Percentiles rank a stretch among this genome's conserved stretches.
Evolutionary conservation across 2,329 filamentous ascomycete species (phyloP).

Genomic region (Fusarium albosuccineum): DNA sequence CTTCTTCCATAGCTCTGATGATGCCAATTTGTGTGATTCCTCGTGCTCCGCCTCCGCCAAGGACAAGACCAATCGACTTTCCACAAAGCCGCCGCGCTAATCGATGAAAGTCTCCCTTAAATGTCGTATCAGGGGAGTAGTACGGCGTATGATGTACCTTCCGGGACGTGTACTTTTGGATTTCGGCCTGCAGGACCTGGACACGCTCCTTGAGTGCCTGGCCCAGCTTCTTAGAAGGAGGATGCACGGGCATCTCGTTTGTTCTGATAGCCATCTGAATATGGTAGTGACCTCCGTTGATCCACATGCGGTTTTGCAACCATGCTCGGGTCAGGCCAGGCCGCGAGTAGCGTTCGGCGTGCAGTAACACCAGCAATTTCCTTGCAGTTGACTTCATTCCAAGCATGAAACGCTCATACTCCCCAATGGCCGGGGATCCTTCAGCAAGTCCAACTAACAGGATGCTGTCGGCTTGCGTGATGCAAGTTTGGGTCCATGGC

Average conservation of each 20-base stretch:
- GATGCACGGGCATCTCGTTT: slow-evolving; percentile 80
- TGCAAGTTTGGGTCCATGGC: slow-evolving; percentile 98
- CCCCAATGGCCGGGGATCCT: slow-evolving; percentile 88
- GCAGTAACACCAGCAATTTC: slow-evolving; percentile 91
- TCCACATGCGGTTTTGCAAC: slow-evolving; percentile 94
- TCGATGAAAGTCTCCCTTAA: slow-evolving; percentile 97
- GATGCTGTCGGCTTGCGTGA: slow-evolving; percentile 96
- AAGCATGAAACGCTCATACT: slow-evolving; percentile 95
- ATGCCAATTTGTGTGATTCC: slow-evolving; percentile 95
- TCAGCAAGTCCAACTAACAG: slow-evolving; percentile 92
- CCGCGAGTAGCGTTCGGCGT: slow-evolving; percentile 87
- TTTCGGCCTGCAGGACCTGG: slow-evolving; percentile 94
- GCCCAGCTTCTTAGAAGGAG: slow-evolving; percentile 82
- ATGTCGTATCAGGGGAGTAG: slow-evolving; percentile 91
- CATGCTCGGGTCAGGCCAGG: slow-evolving; percentile 89
- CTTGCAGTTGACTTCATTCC: slow-evolving; percentile 97
- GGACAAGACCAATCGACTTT: slow-evolving; percentile 92
- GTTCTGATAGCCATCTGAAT: slow-evolving; percentile 93
- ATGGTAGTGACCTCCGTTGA: slow-evolving; percentile 97
- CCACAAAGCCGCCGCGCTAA: slow-evolving; percentile 91
- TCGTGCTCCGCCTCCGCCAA: slow-evolving; percentile 92
- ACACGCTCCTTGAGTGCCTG: slow-evolving; percentile 91
- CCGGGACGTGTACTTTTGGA: slow-evolving; percentile 97
- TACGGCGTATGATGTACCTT: slow-evolving; percentile 88
- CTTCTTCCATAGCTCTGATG: slow-evolving; percentile 94